A percentile compares a stretch with the other conserved stretches of the same genome.
phyloP scores from a whole-genome alignment of 2,329 filamentous ascomycete species.

The Alternaria sp. region DNA sequence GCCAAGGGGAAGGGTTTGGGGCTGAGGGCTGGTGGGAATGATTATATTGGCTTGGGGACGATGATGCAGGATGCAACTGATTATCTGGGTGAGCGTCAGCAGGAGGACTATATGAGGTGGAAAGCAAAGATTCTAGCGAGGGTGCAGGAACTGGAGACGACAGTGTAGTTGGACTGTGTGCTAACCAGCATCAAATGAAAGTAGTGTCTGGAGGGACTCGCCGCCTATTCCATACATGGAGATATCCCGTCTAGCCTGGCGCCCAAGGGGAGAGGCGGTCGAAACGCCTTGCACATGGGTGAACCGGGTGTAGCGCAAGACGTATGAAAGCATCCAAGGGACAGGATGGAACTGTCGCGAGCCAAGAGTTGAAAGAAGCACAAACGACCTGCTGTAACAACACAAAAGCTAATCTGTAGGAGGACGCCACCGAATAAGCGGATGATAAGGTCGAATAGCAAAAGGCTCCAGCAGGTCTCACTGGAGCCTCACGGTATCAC shows the following conservation, averaged over 20 bases:
- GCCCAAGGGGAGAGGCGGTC: too few relatives aligned
- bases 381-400: too few relatives aligned
- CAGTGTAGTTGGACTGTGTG: neutral
- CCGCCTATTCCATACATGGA: too few relatives aligned
- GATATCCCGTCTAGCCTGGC: too few relatives aligned
- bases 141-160: slow-evolving; percentile 60
- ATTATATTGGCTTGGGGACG: slow-evolving; percentile 62
- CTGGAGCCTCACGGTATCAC: neutral
- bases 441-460: neutral
- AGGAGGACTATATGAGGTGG: slow-evolving; percentile 70
- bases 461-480: neutral
- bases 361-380: too few relatives aligned
- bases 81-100: slow-evolving; percentile 70
- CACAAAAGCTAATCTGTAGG: too few relatives aligned
- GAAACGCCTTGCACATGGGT: too few relatives aligned
- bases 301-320: too few relatives aligned
- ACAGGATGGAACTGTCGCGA: too few relatives aligned
- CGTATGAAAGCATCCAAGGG: too few relatives aligned
- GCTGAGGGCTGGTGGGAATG: slow-evolving; percentile 56
- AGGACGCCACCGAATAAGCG: neutral
- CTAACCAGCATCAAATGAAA: too few relatives aligned
- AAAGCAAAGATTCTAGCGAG: slow-evolving; percentile 66
- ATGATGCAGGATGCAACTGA: slow-evolving; percentile 82
- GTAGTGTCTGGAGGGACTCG: too few relatives aligned
- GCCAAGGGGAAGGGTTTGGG: slow-evolving; percentile 50